Evolutionary conservation across 805 yeast species (phyloP), one percentile per base, ranked within the genome.

Genomic region (Zygoascus tannicola): DNA sequence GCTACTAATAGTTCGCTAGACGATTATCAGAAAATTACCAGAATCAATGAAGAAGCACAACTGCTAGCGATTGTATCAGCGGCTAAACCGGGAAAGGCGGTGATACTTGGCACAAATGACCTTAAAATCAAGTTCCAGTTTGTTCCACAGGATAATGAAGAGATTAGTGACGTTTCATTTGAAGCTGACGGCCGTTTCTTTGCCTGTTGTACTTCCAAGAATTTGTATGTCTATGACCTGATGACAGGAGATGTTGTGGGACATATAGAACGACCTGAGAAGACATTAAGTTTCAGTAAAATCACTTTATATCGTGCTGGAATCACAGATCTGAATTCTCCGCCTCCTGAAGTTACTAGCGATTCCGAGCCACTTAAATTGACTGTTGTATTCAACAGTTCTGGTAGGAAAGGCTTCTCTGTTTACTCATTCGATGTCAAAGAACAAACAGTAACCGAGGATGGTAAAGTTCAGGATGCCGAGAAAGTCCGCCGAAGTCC

Each of bases 31-130:
- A 85, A 84, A 58, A 61, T 75, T 18, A 73, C 85, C 3, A 64
- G 68, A 23, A 58, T 84, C 20, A 67, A 87, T 0, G 63, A 67
- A 18, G 80, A 80, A 55, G 79, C 76, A n/a, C 56, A 75, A 2
- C 65, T 75, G 7, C 85, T 85, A 4, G 84, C 81, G 2, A 67
- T 83, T 45, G 78, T 85, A 46, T 78, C 88, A 21, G 78, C 90
- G 1, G 68, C 71, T 19, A 64, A 69, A 4, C 90, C 92, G 0
- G 76, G 85, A 0, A 63, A 72, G 4, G 67, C 85, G 16, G 80
- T 76, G 56, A 65, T 82, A 18, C 73, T 85, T 48, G 75, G 80
- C 50, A 71, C 74, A 4, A 72, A 68, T 4, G 65, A 74, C 22
- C 64, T 85, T 45, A 75, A 73, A 38, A 73, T 74, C 46, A 18